Base-by-base conservation (phyloP, 331 rosid genomes). In the Ulmus americana region DNA sequence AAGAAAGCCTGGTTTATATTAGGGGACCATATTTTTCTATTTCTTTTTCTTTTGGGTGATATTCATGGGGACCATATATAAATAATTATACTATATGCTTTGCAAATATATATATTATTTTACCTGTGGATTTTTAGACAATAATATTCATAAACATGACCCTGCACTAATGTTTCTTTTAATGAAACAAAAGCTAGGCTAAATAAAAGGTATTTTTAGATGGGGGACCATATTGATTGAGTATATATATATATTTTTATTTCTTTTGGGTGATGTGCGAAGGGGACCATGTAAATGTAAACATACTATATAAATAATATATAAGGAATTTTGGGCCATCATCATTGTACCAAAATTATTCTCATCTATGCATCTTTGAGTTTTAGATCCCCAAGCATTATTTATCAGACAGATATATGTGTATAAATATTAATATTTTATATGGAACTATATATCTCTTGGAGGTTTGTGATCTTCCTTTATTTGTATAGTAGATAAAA, bases 11-110 rank as follows among this genome's bases (percentile, higher is more conserved):
- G 55, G 22, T 2, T 10, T 3, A 41, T 8, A 39, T 6, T 2
- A 51, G 70, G 73, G 74, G 79, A 68, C 79, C 74, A 74, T 74
- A 55, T 20, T 52, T 20, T 22, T 15, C 20, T 39, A 14, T 39
- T 39, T 7, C 2, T 48, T 39, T 38, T 47, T 8, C 39, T 8
- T 52, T 15, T 69, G 9, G 44, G 44, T 8, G 4, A 10, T 40
- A 52, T 16, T 6, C 41, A 50, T 18, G 39, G 59, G n/a, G 40
- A 52, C 41, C 59, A 40, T 42, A 12, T n/a, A 40, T n/a, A 7
- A 6, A 4, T 42, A 20, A n/a, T n/a, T 9, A 22, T 22, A 44
- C 15, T 44, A 16, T 5, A 22, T 22, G 20, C 15, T 44, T 45
- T 42, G 14, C 2, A 47, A 47, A 48, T 48, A 6, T 10, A 0